A percentile compares a stretch with the other conserved stretches of the same genome.
Evolutionary conservation across 805 yeast genomes (phyloP).

Genomic region (Schizosaccharomyces lindneri): DNA sequence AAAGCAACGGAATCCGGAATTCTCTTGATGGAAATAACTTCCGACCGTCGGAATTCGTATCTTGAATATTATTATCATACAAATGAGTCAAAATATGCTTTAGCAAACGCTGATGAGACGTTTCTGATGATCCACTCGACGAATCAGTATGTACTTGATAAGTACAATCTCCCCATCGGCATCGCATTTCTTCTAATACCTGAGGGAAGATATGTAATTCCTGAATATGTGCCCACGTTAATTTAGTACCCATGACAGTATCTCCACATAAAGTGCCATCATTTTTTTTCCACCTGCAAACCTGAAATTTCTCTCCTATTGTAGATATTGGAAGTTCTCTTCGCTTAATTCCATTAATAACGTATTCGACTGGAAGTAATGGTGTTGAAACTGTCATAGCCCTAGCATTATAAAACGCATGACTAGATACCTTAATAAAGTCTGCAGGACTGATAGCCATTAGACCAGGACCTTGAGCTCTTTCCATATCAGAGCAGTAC

Average conservation of each 20-base stretch:
- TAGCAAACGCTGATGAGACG: background rate
- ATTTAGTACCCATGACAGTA: conserved; percentile 5
- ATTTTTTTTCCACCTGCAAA: conserved; percentile 8
- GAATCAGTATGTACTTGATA: background rate
- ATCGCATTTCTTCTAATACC: background rate
- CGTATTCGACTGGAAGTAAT: conserved; percentile 40
- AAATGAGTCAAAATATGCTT: background rate
- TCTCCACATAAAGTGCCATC: conserved; percentile 3
- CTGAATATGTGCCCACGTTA: conserved; percentile 7
- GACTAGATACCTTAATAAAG: conserved; percentile 75
- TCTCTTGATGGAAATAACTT: background rate
- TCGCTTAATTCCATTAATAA: conserved; percentile 86
- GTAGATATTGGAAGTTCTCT: conserved; percentile 22
- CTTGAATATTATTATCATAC: background rate
- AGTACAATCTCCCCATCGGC: background rate
- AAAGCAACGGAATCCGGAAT: background rate
- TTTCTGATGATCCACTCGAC: background rate
- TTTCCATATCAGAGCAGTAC: conserved; percentile 17
- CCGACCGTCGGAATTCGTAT: background rate
- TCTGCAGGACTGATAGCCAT: conserved; percentile 39
- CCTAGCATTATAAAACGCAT: conserved; percentile 53
- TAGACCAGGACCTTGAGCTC: background rate
- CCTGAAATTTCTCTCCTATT: conserved; percentile 7
- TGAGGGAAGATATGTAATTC: conserved; percentile 4
- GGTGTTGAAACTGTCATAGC: conserved; percentile 71